Evolutionary conservation across 495 filamentous ascomycete species (phyloP).

Genomic region (Cudoniella acicularis): DNA sequence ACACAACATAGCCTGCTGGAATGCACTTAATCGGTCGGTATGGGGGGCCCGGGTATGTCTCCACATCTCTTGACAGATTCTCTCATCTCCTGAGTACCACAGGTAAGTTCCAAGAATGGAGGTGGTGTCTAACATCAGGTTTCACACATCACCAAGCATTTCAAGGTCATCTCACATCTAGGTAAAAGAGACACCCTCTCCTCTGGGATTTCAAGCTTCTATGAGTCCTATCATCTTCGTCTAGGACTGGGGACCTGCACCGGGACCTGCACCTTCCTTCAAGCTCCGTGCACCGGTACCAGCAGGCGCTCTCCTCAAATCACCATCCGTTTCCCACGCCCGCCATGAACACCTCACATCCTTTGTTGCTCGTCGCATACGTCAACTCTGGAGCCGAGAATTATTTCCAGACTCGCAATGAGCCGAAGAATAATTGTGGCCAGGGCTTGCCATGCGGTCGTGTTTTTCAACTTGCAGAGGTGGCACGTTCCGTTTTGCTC

Average conservation of each 20-base stretch:
- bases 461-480: background rate
- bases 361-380: conserved; percentile 3
- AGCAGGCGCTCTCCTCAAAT: background rate
- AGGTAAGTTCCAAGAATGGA: background rate
- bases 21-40: background rate
- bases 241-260: background rate
- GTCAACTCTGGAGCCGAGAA: conserved; percentile 5
- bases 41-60: conserved; percentile 3
- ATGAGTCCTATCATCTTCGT: background rate
- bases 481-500: background rate
- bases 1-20: conserved; percentile 3
- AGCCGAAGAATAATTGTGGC: background rate
- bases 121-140: background rate
- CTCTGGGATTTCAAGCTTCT: background rate
- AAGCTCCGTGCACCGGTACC: background rate
- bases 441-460: background rate
- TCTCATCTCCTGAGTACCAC: background rate
- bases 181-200: background rate
- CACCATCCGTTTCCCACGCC: background rate
- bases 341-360: background rate
- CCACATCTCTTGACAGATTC: background rate
- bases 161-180: background rate
- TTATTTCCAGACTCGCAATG: background rate
- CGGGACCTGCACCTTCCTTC: background rate
- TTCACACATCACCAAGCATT: background rate